Evolutionary conservation across 2,329 filamentous ascomycete species (phyloP).

Genomic region (Colletotrichum tropicicola): DNA sequence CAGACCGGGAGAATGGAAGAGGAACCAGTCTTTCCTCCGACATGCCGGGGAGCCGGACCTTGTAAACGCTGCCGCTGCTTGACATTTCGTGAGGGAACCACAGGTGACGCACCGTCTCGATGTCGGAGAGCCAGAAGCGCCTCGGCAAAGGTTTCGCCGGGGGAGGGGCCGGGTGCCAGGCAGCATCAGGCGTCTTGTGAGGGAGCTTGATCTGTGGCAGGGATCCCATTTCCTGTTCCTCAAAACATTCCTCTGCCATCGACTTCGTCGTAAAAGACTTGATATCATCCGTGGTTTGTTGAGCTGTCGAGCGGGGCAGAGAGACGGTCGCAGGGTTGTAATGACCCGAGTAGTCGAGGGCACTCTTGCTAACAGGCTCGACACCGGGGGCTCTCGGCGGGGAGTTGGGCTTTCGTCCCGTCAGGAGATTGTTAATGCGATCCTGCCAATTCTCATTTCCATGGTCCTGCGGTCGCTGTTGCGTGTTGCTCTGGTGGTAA

Average conservation of each 20-base stretch:
- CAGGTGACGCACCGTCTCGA: conserved; percentile 40
- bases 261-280: conserved; percentile 66
- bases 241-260: conserved; percentile 82
- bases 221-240: conserved; percentile 83
- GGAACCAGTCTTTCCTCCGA: conserved; percentile 46
- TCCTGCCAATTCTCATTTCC: conserved; percentile 75
- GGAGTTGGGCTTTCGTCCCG: conserved; percentile 68
- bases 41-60: conserved; percentile 53
- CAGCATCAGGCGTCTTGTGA: conserved; percentile 65
- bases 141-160: conserved; percentile 64
- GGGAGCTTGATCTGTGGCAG: conserved; percentile 77
- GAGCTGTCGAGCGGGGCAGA: conserved; percentile 53
- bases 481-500: conserved; percentile 29
- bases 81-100: conserved; percentile 36
- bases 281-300: conserved; percentile 4
- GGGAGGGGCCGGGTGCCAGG: conserved; percentile 68
- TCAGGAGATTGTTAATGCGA: conserved; percentile 82
- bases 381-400: conserved; percentile 68
- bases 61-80: conserved; percentile 32
- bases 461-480: conserved; percentile 40
- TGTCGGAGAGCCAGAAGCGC: conserved; percentile 56
- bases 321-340: conserved; percentile 74
- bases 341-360: conserved; percentile 63
- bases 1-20: conserved; percentile 43
- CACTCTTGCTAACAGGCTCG: conserved; percentile 73